Evolutionary conservation across 2,329 filamentous ascomycete genomes (phyloP).

Genomic region (Phyllosticta citribraziliensis): DNA sequence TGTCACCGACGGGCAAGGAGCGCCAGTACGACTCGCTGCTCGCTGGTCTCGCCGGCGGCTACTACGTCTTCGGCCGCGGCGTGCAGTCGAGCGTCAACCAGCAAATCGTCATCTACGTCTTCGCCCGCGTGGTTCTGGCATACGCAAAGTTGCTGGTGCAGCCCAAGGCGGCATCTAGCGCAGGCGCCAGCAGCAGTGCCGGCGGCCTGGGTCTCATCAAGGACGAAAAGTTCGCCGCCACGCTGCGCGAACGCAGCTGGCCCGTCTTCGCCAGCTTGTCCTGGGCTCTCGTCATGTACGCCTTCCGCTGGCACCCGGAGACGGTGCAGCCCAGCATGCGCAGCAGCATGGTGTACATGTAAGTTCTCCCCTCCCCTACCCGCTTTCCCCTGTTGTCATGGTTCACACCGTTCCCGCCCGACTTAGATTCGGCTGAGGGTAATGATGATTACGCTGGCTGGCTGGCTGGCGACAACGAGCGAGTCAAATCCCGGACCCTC

Average conservation of each 20-base stretch:
- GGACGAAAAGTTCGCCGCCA: slow-evolving; percentile 26
- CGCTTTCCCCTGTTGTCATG: neutral
- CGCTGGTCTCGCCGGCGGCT: slow-evolving; percentile 80
- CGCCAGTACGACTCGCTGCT: slow-evolving; percentile 75
- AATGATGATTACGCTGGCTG: neutral
- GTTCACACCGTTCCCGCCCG: neutral
- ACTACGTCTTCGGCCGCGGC: slow-evolving; percentile 81
- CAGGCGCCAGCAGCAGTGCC: neutral
- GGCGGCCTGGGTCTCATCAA: slow-evolving; percentile 27
- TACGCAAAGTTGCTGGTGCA: slow-evolving; percentile 75
- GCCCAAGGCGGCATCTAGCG: slow-evolving; percentile 28
- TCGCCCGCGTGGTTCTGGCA: slow-evolving; percentile 79
- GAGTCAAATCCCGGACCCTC: no score
- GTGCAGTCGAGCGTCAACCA: slow-evolving; percentile 74
- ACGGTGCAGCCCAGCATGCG: slow-evolving; percentile 83
- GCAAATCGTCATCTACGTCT: slow-evolving; percentile 98
- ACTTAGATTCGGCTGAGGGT: neutral
- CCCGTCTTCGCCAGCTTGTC: slow-evolving; percentile 82
- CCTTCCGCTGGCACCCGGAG: slow-evolving; percentile 87
- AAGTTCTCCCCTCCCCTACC: slow-evolving; percentile 33
- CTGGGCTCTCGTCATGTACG: slow-evolving; percentile 91
- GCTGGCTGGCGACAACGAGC: neutral
- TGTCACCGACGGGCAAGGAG: slow-evolving; percentile 41
- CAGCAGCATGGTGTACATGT: slow-evolving; percentile 97
- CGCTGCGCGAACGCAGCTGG: slow-evolving; percentile 60